Evolutionary conservation across 306 rosid species (phyloP).

Genomic region (Fragaria vesca): DNA sequence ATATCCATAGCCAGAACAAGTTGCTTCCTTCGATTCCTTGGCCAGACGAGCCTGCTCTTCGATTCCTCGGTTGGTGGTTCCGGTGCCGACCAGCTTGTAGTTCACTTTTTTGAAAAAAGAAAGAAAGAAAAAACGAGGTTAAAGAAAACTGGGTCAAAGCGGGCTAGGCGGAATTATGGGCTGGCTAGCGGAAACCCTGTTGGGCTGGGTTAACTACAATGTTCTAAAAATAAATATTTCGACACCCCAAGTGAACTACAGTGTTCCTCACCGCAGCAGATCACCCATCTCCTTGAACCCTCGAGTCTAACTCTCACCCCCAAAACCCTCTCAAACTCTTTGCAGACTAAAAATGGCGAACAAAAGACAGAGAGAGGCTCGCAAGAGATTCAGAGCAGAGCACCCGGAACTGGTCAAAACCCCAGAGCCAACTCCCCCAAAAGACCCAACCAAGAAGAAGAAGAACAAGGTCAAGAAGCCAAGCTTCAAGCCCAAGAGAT

Average conservation of each 20-base stretch:
- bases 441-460: constrained; percentile 54
- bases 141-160: too few species aligned
- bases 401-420: constrained; percentile 52
- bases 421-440: constrained; percentile 50
- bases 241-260: not conserved
- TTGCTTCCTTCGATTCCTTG: too few species aligned
- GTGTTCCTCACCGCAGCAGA: constrained; percentile 6
- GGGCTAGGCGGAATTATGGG: too few species aligned
- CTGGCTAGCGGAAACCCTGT: too few species aligned
- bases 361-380: constrained; percentile 74
- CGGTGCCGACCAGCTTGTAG: too few species aligned
- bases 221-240: too few species aligned
- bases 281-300: constrained; percentile 18
- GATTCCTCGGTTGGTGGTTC: too few species aligned
- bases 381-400: constrained; percentile 48
- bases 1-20: too few species aligned
- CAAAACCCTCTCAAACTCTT: constrained; percentile 14
- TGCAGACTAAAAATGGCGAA: constrained; percentile 57
- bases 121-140: too few species aligned
- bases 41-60: too few species aligned
- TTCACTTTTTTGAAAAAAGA: too few species aligned
- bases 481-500: constrained; percentile 42
- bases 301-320: not conserved
- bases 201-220: too few species aligned
- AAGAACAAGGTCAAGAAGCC: constrained; percentile 38